A percentile compares a stretch with the other conserved stretches of the same genome.
Evolutionary conservation across 305 asterid genomes (phyloP).

Genomic region (Fraxinus greggii): DNA sequence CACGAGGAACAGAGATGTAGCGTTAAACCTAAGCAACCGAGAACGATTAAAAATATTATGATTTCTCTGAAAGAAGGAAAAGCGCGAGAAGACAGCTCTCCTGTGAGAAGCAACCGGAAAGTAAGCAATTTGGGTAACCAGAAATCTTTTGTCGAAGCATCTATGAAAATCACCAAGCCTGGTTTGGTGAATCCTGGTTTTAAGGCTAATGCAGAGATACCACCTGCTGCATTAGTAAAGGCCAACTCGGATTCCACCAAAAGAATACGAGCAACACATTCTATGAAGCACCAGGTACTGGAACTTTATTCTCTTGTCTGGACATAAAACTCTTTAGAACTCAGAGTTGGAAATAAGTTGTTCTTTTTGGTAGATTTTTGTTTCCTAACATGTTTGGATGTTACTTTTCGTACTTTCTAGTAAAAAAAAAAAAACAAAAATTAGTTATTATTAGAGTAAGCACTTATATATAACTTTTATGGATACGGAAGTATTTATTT

Average conservation of each 20-base stretch:
- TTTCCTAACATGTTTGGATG: neutral
- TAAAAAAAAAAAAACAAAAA: neutral
- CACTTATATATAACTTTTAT: neutral
- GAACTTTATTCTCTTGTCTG: slow-evolving; percentile 5
- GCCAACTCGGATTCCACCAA: slow-evolving; percentile 43
- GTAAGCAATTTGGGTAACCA: slow-evolving; percentile 34
- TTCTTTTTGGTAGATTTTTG: neutral
- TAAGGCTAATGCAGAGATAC: slow-evolving; percentile 49
- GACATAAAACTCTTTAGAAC: neutral
- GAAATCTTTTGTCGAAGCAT: slow-evolving; percentile 51
- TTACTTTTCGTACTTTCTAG: neutral
- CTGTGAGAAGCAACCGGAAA: slow-evolving; percentile 62
- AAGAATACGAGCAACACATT: slow-evolving; percentile 45
- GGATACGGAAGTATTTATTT: neutral
- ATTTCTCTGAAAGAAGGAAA: slow-evolving; percentile 83
- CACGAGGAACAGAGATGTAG: slow-evolving; percentile 40
- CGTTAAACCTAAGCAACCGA: slow-evolving; percentile 62
- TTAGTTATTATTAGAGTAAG: neutral
- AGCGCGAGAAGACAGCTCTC: slow-evolving; percentile 77
- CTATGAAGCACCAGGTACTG: slow-evolving; percentile 78
- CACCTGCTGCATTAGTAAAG: slow-evolving; percentile 40
- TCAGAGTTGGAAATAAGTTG: neutral
- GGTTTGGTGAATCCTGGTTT: slow-evolving; percentile 32
- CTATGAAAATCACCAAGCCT: slow-evolving; percentile 52
- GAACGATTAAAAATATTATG: slow-evolving; percentile 64